Evolutionary conservation across 2,329 filamentous ascomycete genomes (phyloP), one percentile per base, ranked within the genome.

Genomic region (Phoma herbarum): DNA sequence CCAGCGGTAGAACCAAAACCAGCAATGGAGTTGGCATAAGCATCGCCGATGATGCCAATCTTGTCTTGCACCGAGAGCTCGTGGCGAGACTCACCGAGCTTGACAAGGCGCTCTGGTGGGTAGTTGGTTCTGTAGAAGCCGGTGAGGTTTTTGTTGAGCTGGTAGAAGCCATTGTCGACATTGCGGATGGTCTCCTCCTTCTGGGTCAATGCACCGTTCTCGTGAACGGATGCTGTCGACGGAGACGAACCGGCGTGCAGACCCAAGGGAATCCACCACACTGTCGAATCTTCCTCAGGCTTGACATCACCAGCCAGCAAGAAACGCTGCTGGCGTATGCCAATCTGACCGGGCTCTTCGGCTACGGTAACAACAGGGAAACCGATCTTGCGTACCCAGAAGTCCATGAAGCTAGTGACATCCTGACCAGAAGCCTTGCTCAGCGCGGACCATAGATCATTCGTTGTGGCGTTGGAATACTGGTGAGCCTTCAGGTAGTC

Each of bases 121-220:
- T 98, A 96, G 79, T 96, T 97, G 47, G 94, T 95, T 61, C 93
- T 87, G 80, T 96, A 98, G 79, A 91, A 97, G 25, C 93, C 94
- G 50, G 89, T 93, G 58, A 94, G 90, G 54, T 94, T 88, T 60
- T 89, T 88, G 82, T 99, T 99, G 70, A 99, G 83, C 81, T 97
- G 96, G 81, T 98, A 99, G 77, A 97, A 97, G 37, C 86, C 85
- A 44, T 89, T 85, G 65, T 92, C 86, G 57, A 96, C 82, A 60
- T 90, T 88, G 47, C 85, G 83, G 57, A 98, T 86, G 12, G 87
- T 93, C 54, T 92, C 88, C 67, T 91, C 85, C 80, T 92, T 97
- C 56, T 85, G 81, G 0, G 88, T 90, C 43, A 99, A 82, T 50
- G 91, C 88, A 35, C 89, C 82, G 20, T 85, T 82, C 57, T 89